These are phyloP conservation scores for Pleurostoma richardsiae DNA, from an alignment of 2,329 filamentous ascomycete species.

Conservation along the genomic window DNA sequence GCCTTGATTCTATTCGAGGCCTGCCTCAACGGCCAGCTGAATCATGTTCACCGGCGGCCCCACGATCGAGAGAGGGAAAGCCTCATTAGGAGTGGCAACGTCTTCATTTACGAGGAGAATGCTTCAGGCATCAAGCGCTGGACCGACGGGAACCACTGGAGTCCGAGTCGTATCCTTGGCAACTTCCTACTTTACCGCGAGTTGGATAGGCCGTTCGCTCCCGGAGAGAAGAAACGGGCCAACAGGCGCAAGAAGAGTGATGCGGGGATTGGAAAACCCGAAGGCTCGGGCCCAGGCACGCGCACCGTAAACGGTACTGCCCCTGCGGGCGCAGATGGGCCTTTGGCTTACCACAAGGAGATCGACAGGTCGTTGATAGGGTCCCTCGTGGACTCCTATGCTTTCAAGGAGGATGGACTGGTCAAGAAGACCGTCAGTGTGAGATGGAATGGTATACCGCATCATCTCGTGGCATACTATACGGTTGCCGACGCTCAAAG, in stretches of 20 bases:
- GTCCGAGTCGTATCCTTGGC: conserved; percentile 76
- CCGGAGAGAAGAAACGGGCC: conserved; percentile 80
- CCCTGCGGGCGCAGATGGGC: conserved; percentile 4
- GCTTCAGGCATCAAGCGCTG: conserved; percentile 89
- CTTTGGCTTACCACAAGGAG: conserved; percentile 16
- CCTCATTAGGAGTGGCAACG: conserved; percentile 76
- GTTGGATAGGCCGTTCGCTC: conserved; percentile 70
- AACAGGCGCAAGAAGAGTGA: conserved; percentile 60
- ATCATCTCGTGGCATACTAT: conserved; percentile 89
- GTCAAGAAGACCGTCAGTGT: conserved; percentile 94
- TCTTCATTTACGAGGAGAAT: conserved; percentile 90
- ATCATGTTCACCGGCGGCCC: conserved; percentile 76
- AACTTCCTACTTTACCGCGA: conserved; percentile 87
- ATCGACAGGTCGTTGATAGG: conserved; percentile 55
- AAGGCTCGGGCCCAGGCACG: conserved; percentile 10
- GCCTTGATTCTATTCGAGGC: conserved; percentile 78
- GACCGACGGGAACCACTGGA: conserved; percentile 91
- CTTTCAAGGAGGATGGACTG: conserved; percentile 76
- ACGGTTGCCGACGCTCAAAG: conserved; percentile 71
- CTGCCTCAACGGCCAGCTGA: conserved; percentile 63
- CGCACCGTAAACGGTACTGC: conserved; percentile 12
- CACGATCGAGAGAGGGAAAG: conserved; percentile 76
- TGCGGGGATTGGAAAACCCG: conserved; percentile 29
- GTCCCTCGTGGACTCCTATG: conserved; percentile 83
- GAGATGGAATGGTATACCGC: conserved; percentile 65